Conservation (phyloP, 2,329 filamentous ascomycete genomes). For the Didymella pinodella region DNA sequence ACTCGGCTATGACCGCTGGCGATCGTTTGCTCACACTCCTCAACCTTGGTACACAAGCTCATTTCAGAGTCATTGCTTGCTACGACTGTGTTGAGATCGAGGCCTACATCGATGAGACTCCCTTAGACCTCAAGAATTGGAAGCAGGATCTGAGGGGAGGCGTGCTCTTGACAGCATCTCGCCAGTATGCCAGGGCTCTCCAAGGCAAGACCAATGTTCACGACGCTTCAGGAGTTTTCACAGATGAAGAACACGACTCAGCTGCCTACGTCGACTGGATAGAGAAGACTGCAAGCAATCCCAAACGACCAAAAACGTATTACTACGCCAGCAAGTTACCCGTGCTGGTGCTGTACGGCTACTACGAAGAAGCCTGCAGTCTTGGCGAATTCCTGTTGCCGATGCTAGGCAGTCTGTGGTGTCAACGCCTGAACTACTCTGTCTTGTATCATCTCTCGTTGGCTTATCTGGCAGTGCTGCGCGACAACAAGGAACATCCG, state of each 20-base stretch:
- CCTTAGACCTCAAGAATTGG: conserved; percentile 78
- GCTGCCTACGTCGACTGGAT: conserved; percentile 62
- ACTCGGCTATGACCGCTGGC: conserved; percentile 70
- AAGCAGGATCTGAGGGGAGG: conserved; percentile 74
- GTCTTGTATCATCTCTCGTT: conserved; percentile 55
- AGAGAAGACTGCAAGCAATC: conserved; percentile 61
- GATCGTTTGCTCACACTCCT: conserved; percentile 77
- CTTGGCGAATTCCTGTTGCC: conserved; percentile 54
- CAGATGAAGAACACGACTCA: conserved; percentile 71
- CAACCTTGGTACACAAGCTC: conserved; percentile 72
- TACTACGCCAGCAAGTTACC: conserved; percentile 67
- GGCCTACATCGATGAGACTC: conserved; percentile 73
- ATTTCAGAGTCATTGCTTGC: conserved; percentile 73
- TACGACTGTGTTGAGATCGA: conserved; percentile 75
- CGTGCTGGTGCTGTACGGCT: conserved; percentile 54
- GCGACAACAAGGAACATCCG: conserved; percentile 47
- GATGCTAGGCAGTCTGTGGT: conserved; percentile 55
- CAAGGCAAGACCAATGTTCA: conserved; percentile 73
- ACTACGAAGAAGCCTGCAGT: conserved; percentile 52
- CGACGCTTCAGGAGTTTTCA: conserved; percentile 66
- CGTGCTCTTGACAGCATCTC: conserved; percentile 69
- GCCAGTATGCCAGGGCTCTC: conserved; percentile 73
- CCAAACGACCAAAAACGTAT: conserved; percentile 69
- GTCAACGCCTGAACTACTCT: conserved; percentile 54
- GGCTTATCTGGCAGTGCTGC: conserved; percentile 51